Conservation (phyloP, 768 basidiomycete species). For the Lactarius sp. region DNA sequence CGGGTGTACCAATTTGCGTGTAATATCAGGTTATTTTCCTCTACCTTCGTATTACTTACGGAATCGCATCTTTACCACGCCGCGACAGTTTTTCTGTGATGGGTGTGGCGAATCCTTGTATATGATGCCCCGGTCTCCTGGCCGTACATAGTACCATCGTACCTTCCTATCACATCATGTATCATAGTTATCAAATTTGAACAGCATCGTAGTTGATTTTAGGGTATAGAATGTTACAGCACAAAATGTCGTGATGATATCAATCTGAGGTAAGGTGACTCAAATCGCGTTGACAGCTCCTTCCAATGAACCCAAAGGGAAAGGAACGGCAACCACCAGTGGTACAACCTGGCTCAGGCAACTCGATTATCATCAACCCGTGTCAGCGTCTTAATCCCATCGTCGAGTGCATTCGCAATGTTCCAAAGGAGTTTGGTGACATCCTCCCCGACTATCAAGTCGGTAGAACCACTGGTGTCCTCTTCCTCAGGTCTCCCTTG, state of each 20-base stretch:
- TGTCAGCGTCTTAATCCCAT: slow-evolving; percentile 76
- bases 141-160: too few relatives aligned
- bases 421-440: slow-evolving; percentile 91
- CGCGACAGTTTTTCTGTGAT: too few relatives aligned
- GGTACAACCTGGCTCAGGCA: slow-evolving; percentile 33
- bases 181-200: not conserved
- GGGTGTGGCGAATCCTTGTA: too few relatives aligned
- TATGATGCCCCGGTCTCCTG: too few relatives aligned
- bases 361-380: slow-evolving; percentile 34
- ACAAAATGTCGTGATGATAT: not conserved
- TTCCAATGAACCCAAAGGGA: not conserved
- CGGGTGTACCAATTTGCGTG: not conserved
- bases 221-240: not conserved
- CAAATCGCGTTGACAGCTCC: too few relatives aligned
- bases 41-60: too few relatives aligned
- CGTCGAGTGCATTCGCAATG: slow-evolving; percentile 80
- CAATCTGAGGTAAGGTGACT: too few relatives aligned
- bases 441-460: slow-evolving; percentile 95
- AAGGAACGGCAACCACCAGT: slow-evolving; percentile 31
- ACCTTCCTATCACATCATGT: too few relatives aligned
- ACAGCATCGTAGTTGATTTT: too few relatives aligned
- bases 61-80: too few relatives aligned
- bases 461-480: slow-evolving; percentile 52
- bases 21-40: too few relatives aligned
- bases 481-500: slow-evolving; percentile 73